phyloP scores from a whole-genome alignment of 495 filamentous ascomycete genomes.

The Entonaema liquescens region DNA sequence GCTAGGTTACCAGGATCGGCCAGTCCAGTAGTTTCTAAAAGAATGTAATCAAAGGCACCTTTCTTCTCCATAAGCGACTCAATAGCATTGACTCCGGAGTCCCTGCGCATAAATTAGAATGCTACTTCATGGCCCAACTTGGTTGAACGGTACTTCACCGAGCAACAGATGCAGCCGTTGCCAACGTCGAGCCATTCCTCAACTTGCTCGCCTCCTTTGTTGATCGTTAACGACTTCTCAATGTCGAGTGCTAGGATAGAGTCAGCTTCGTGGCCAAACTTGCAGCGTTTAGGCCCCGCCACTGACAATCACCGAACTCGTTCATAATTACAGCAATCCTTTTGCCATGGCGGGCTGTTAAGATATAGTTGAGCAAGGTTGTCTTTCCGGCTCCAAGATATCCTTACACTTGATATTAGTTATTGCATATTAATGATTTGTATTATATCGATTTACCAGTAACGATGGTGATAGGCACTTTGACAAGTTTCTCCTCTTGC shows the following conservation, averaged over 20 bases:
- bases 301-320: constrained; percentile 94
- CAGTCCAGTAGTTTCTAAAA: constrained; percentile 94
- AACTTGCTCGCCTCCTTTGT: constrained; percentile 82
- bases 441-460: constrained; percentile 67
- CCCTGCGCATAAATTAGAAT: constrained; percentile 59
- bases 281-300: background rate
- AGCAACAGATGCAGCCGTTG: constrained; percentile 98
- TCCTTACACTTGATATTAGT: constrained; percentile 48
- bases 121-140: background rate
- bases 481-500: constrained; percentile 63
- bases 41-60: constrained; percentile 95
- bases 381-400: constrained; percentile 97
- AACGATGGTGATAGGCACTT: constrained; percentile 93
- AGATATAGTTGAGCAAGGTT: constrained; percentile 93
- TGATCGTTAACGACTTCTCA: constrained; percentile 90
- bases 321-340: constrained; percentile 98
- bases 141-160: constrained; percentile 75
- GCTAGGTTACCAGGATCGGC: constrained; percentile 97
- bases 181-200: constrained; percentile 96
- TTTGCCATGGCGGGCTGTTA: constrained; percentile 93
- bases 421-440: constrained; percentile 3
- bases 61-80: constrained; percentile 96
- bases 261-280: constrained; percentile 33
- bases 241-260: constrained; percentile 78
- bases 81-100: constrained; percentile 90